Base-by-base conservation (phyloP, 768 basidiomycete genomes). In the Amanita exitialis region DNA sequence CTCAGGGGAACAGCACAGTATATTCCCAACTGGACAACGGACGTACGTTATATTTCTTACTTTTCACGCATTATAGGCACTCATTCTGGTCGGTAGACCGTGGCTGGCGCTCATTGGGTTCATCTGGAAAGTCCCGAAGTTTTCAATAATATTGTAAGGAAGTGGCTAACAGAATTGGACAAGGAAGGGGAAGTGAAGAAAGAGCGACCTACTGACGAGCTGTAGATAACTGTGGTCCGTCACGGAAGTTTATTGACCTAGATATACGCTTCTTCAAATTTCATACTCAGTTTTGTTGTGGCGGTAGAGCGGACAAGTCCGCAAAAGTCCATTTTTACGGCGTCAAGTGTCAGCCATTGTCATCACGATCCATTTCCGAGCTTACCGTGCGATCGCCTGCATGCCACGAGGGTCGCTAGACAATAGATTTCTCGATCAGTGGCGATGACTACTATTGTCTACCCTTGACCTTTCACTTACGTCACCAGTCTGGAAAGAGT, bases 21-120 rank as follows among this genome's bases (percentile, higher is more conserved):
- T 51, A 52, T 74, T 21, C 68, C 72, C 2, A 62, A 69, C 20
- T 57, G 72, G 6, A 70, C 66, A 8, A 69, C 67, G 2, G 59
- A 73, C 62, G 74, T 76, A 49, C 38, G 30, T 41, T 15, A 9
- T 6, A 32, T 15, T 37, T 16, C 5, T n/a, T n/a, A n/a, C n/a
- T 32, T 42, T 44, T 42, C 34, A 21, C 37, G 45, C 21, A 44
- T 27, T 38, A 21, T 10, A 28, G 28, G 28, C 52, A n/a, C 25
- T 23, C 15, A 48, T 35, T 32, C 21, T 16, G 16, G 10, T 32
- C 6, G n/a, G 20, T 49, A 82, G 80, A 64, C 69, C 2, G 64
- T 84, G 50, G 59, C 65, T 6, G 77, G 77, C 0, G 74, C 79
- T 4, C 85, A 87, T 60, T 86, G 85, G 83, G 68, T 75, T 6